Evolutionary conservation across 805 yeast species (phyloP), one percentile per base, ranked within the genome.

Genomic region (Kluyveromyces lactis): DNA sequence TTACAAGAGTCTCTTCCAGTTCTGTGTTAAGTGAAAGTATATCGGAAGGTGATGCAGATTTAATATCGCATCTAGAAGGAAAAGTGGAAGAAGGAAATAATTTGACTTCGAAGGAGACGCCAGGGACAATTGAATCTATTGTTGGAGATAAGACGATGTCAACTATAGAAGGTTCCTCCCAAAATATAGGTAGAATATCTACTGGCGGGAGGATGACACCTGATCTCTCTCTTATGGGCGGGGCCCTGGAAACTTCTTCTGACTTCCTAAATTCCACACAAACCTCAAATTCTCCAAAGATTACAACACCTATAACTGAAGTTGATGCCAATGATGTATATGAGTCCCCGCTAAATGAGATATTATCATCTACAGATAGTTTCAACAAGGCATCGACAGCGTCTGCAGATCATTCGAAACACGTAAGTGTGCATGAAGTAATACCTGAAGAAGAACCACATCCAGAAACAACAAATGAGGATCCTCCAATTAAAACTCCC

Each of bases 1-100:
- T 67, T 45, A 66, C 64, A 19, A 55, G 71, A 33, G 68, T 67
- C 2, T 64, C 70, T 0, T 61, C 69, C 2, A 58, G 64, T 1
- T 56, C 63, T 3, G 54, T 50, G 10, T 38, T 51, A 29, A 52
- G 56, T 40, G 51, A 46, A 3, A 41, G 44, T 19, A 45, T 55
- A 10, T 51, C 56, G 18, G 46, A 45, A 31, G 53, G 39, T 17
- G 42, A 26, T 13, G 24, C 30, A 4, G 41, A 41, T 16, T 36
- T 35, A 29, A 28, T 36, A 6, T 31, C 39, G 10, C 18, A 13
- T 16, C n/a, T 15, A 6, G 45, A 37, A 7, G 27, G 38, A 13
- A 46, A 30, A n/a, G 49, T 38, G 2, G 43, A 31, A 5, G 23
- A 28, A 15, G 41, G 29, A 13, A 27, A 36, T 10, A 31, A 30